Evolutionary conservation across 768 basidiomycete species (phyloP).

Genomic region (Mrakia blollopis): DNA sequence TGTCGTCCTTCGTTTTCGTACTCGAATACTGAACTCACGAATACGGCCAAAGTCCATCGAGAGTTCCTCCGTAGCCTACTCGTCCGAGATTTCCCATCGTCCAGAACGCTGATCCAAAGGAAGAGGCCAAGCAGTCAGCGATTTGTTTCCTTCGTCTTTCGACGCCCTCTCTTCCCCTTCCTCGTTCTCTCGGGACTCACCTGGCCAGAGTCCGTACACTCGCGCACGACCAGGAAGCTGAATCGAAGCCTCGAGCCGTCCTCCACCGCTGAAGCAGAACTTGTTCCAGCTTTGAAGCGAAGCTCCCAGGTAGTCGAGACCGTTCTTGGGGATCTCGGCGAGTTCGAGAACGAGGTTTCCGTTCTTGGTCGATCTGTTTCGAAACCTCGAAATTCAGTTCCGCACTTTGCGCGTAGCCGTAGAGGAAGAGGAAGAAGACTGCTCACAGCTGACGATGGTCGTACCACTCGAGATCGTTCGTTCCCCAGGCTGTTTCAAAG

Average conservation of each 20-base stretch:
- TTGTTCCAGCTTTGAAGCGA: slow-evolving; percentile 28
- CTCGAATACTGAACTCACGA: too few species aligned
- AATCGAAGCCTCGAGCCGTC: slow-evolving; percentile 27
- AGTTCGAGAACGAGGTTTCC: slow-evolving; percentile 41
- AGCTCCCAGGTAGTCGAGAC: slow-evolving; percentile 36
- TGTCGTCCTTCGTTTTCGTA: too few species aligned
- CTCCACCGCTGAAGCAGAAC: slow-evolving; percentile 29
- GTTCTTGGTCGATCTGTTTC: slow-evolving; percentile 45
- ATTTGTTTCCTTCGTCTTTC: too few species aligned
- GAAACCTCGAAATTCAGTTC: too few species aligned
- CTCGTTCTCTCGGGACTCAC: not conserved
- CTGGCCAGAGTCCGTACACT: slow-evolving; percentile 30
- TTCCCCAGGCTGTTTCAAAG: slow-evolving; percentile 31
- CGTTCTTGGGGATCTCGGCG: slow-evolving; percentile 29
- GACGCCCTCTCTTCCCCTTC: too few species aligned
- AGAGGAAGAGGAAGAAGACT: too few species aligned
- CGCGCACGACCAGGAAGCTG: slow-evolving; percentile 16
- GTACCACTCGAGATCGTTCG: slow-evolving; percentile 42
- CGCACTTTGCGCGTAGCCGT: too few species aligned
- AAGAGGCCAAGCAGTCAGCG: too few species aligned
- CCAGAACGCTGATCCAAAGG: slow-evolving; percentile 5
- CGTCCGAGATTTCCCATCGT: slow-evolving; percentile 34
- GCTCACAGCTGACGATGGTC: slow-evolving; percentile 45
- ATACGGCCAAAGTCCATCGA: slow-evolving; percentile 26
- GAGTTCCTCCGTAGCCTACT: slow-evolving; percentile 30